Evolutionary conservation across 495 filamentous ascomycete genomes (phyloP), one percentile per base, ranked within the genome.

Genomic region (Penicillium paradoxum): DNA sequence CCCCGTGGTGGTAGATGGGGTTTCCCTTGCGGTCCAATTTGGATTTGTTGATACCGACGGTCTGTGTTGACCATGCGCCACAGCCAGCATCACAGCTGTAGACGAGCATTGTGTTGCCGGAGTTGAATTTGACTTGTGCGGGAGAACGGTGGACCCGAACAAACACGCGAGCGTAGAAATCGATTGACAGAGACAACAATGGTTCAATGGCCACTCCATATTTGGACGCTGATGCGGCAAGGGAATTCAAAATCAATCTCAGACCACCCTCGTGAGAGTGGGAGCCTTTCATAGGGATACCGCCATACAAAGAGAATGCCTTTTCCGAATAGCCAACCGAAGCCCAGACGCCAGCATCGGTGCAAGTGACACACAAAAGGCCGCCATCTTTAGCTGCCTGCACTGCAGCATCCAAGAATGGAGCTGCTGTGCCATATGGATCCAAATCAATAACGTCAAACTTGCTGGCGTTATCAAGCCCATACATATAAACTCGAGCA

Each of bases 361-460:
- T 99, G 69, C 93, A 97, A 6, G 93, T 99, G 17, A 97, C 85
- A 67, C 91, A 97, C 6, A 99, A 79, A 13, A 99, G 76, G 15
- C 95, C 93, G 4, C 89, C 91, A 53, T 95, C 88, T 30, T 81
- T 83, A 10, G 97, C 74, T 0, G 85, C 83, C 61, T 95, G 90
- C 1, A 97, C 77, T 3, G 95, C 90, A 4, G 88, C 85, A 63
- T 99, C 93, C 13, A 97, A 69, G 70, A 97, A 97, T 1, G 91
- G 87, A 22, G 84, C 86, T 0, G 95, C 93, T 1, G 88, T 90
- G 15, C 93, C 93, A 63, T 97, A 99, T 0, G 93, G 93, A 66
- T 99, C 93, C 17, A 99, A 80, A 64, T 99, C 93, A 53, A 99
- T 95, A 29, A 97, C 90, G 60, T 97, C 84, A 70, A 95, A 97